These are phyloP conservation scores for Cryptosporidium andersoni DNA, from an alignment of 169 alveolate species.

Conservation along the genomic window DNA sequence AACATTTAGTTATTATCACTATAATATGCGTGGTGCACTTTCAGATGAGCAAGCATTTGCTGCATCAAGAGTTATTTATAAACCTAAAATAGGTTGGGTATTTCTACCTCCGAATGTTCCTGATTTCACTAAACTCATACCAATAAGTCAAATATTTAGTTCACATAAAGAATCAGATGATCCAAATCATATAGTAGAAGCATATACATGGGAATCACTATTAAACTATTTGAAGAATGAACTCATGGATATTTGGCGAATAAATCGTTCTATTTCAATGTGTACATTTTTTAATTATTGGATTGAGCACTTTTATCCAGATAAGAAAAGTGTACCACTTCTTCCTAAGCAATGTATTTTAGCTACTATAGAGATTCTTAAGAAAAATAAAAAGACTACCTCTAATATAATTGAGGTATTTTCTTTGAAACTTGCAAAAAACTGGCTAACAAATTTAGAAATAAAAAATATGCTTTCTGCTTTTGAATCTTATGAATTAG, in stretches of 20 bases:
- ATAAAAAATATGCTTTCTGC: conserved; percentile 58
- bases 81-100: conserved; percentile 49
- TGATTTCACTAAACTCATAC: conserved; percentile 45
- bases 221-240: neutral
- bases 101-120: conserved; percentile 59
- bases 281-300: conserved; percentile 66
- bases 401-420: conserved; percentile 41
- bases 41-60: conserved; percentile 70
- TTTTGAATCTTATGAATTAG: conserved; percentile 26
- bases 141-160: conserved; percentile 31
- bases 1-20: conserved; percentile 51
- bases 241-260: conserved; percentile 52
- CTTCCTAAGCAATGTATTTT: conserved; percentile 13
- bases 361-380: conserved; percentile 23
- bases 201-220: conserved; percentile 41
- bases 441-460: conserved; percentile 23
- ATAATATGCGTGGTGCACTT: conserved; percentile 35
- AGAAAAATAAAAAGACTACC: neutral
- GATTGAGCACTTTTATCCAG: conserved; percentile 30
- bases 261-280: conserved; percentile 54
- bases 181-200: conserved; percentile 1
- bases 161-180: neutral
- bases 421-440: conserved; percentile 8
- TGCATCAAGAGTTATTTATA: conserved; percentile 66
- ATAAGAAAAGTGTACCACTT: neutral